Base-by-base conservation (phyloP, 2,329 filamentous ascomycete species). In the Xylaria digitata region DNA sequence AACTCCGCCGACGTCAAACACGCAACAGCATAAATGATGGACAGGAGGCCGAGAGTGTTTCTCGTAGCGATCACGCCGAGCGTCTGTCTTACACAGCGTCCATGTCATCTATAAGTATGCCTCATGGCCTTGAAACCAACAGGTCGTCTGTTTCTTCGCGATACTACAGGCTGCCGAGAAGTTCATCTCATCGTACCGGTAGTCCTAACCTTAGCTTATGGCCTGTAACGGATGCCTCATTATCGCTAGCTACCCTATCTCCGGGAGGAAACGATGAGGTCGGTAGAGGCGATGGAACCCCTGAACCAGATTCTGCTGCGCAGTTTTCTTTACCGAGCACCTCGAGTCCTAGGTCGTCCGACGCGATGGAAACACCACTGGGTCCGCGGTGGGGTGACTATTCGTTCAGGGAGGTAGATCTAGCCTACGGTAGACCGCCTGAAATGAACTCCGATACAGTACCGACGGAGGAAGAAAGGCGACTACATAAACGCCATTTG, bases 371-470 rank as follows among this genome's bases (percentile, higher is more conserved):
- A 30, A 59, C 21, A 19, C 45, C 56, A 37, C 56, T 50, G 26
- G 56, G 56, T 26, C 56, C 56, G 42, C 56, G 45, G 19, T 50
- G 56, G 56, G 45, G 23, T 17, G 32, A 42, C 17, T 59, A 30
- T 59, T 59, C 56, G 15, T 58, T 58, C 55, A 42, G 55, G 5
- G 43, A 58, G 32, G 56, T 50, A 23, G 32, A 50, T 21, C 34
- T 59, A 30, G 56, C 42, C 42, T 42, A 50, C n/a, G 45, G 56
- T 11, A 50, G 45, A 23, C 34, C 56, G 19, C 56, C 49, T 7
- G 26, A 50, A 19, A 19, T 40, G 56, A 49, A n/a, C 19, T n/a
- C 55, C 43, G 15, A 34, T 37, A 13, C 17, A n/a, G 40, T 42
- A 15, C 40, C 7, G 48, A 37, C 30, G 2, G 55, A 48, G n/a